Evolutionary conservation across 1,139 yeast species (phyloP), one percentile per base, ranked within the genome.

Genomic region (Saccharomycopsis hybrid): DNA sequence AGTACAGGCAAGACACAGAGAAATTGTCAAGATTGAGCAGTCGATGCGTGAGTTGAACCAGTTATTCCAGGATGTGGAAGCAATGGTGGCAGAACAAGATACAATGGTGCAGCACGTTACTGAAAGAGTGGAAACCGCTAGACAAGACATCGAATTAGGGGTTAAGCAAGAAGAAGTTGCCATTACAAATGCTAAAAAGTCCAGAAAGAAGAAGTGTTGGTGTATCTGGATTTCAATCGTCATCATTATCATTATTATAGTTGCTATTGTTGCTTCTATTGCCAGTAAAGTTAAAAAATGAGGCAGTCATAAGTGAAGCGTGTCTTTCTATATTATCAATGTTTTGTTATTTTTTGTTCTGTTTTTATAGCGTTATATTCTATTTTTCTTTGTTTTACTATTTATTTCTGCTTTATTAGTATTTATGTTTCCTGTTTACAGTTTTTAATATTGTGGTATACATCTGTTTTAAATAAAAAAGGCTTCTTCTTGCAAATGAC

Each of bases 21-120:
- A 92, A 71, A 80, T 94, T 65, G 84, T 88, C 71, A 87, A 89
- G 72, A 85, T 94, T 68, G 97, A 90, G 70, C 83, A 86, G 69
- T 85, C 97, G 53, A 88, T 94, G 87, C 89, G 94, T 43, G 98
- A 92, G 70, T 79, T 92, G 66, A 88, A 96, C 44, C 95, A 87
- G 71, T 78, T 92, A 63, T 89, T 94, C 74, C 86, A 84, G 62
- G 98, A 92, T 65, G 88, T 92, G 95, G 97, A 92, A 71, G 89
- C 88, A 63, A 75, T 92, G 70, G 97, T 92, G 49, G 89, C 92
- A 60, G 96, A 90, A 69, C 98, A 92, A 72, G 97, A 89, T 66
- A 90, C 82, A 60, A 82, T 85, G 54, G 83, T 92, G 58, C 86
- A 84, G 62, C 85, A 81, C 64, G 82, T 89, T 60, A 90, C 87